Conservation (phyloP, 257 asterid genomes). For the Penstemon barbatus region DNA sequence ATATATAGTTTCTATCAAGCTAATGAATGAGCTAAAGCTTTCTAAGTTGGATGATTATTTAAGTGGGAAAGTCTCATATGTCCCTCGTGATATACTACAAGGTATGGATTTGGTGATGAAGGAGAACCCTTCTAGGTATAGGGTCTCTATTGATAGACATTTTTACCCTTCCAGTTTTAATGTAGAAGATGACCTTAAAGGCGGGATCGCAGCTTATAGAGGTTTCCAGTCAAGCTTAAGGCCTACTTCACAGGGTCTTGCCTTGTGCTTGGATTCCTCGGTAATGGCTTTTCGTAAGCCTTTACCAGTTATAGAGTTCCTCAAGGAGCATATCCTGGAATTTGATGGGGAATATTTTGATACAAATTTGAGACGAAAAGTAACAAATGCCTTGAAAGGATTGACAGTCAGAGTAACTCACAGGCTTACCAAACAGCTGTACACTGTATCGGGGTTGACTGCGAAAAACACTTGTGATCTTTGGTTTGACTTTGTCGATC, state of each 20-base stretch:
- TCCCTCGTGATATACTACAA: slow-evolving; percentile 72
- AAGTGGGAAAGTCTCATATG: slow-evolving; percentile 37
- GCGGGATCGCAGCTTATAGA: slow-evolving; percentile 58
- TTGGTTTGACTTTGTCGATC: slow-evolving; percentile 47
- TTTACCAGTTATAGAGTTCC: slow-evolving; percentile 53
- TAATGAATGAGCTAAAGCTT: slow-evolving; percentile 53
- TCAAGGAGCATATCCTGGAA: slow-evolving; percentile 39
- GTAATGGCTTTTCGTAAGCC: slow-evolving; percentile 63
- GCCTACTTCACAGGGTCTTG: slow-evolving; percentile 66
- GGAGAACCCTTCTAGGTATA: slow-evolving; percentile 57
- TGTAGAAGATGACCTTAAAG: slow-evolving; percentile 43
- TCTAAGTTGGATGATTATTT: slow-evolving; percentile 64
- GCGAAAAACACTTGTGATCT: slow-evolving; percentile 36
- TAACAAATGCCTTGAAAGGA: slow-evolving; percentile 46
- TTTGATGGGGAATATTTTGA: slow-evolving; percentile 37
- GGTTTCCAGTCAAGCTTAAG: slow-evolving; percentile 67
- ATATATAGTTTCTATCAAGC: slow-evolving; percentile 48
- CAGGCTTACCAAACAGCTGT: slow-evolving; percentile 53
- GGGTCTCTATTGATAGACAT: slow-evolving; percentile 44
- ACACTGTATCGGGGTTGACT: slow-evolving; percentile 43
- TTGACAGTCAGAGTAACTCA: slow-evolving; percentile 59
- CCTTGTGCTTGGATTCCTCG: slow-evolving; percentile 60
- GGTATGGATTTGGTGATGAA: slow-evolving; percentile 75
- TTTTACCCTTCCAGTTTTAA: slow-evolving; percentile 48
- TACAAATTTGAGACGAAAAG: slow-evolving; percentile 22